These are phyloP conservation scores for Colletotrichum eremochloae DNA, from an alignment of 2,329 filamentous ascomycete species.

Conservation along the genomic window DNA sequence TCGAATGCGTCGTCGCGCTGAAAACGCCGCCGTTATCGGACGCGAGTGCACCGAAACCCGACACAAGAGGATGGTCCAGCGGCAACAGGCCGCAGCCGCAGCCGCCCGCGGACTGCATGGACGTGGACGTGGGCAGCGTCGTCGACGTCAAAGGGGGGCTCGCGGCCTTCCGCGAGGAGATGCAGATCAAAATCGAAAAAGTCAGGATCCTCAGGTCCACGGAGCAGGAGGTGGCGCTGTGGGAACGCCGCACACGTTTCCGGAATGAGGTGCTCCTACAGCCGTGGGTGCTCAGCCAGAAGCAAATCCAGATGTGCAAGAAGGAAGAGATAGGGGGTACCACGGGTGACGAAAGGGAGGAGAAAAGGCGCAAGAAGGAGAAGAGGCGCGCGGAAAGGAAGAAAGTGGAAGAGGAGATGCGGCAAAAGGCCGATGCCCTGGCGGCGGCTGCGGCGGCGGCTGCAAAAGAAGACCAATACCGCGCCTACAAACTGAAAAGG, in stretches of 20 bases:
- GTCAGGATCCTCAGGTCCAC: slow-evolving; percentile 64
- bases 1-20: slow-evolving; percentile 59
- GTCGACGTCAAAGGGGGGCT: slow-evolving; percentile 70
- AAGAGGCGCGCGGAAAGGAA: slow-evolving; percentile 17
- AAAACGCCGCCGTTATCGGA: slow-evolving; percentile 38
- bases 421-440: slow-evolving; percentile 9
- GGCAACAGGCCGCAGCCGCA: slow-evolving; percentile 28
- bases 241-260: slow-evolving; percentile 68
- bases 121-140: slow-evolving; percentile 65
- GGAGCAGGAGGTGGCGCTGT: slow-evolving; percentile 69
- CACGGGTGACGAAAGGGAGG: slow-evolving; percentile 50
- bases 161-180: slow-evolving; percentile 60
- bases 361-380: slow-evolving; percentile 40
- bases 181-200: slow-evolving; percentile 67
- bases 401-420: slow-evolving; percentile 24
- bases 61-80: slow-evolving; percentile 5
- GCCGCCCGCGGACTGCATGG: slow-evolving; percentile 44
- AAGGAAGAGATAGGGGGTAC: slow-evolving; percentile 53
- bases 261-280: slow-evolving; percentile 61
- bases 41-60: slow-evolving; percentile 6
- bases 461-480: not conserved
- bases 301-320: slow-evolving; percentile 64
- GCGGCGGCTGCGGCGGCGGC: slow-evolving; percentile 2
- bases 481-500: slow-evolving; percentile 12
- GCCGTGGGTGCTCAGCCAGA: slow-evolving; percentile 68